Conservation (phyloP, 805 yeast genomes). For the Candida coquimbonensis region DNA sequence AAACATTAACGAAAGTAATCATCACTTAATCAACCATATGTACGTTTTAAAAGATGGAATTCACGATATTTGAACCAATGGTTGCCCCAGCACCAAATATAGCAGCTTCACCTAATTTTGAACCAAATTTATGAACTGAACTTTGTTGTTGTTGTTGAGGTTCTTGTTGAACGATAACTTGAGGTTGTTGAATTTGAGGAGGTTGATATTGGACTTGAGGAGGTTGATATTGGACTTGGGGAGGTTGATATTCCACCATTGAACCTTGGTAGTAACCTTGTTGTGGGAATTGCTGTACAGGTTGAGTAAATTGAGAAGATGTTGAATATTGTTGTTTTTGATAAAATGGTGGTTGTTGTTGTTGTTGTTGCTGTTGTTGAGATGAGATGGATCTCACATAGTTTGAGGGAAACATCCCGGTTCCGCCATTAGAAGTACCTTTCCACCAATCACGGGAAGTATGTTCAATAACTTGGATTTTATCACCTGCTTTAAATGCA, state of each 20-base stretch:
- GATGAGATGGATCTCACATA: constrained; percentile 45
- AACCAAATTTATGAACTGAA: constrained; percentile 45
- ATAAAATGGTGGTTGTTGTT: background rate
- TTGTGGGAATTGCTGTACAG: constrained; percentile 1
- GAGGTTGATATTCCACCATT: constrained; percentile 21
- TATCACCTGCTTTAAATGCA: constrained; percentile 56
- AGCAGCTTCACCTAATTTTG: constrained; percentile 86
- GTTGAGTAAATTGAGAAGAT: constrained; percentile 15
- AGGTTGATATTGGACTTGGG: constrained; percentile 25
- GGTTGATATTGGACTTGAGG: constrained; percentile 26
- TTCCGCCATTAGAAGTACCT: constrained; percentile 52
- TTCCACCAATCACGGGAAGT: constrained; percentile 88
- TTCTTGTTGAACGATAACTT: background rate
- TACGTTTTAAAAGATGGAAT: constrained; percentile 50
- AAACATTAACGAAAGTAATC: background rate
- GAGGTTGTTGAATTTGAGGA: constrained; percentile 21
- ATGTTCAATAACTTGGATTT: constrained; percentile 61
- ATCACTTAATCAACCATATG: no score
- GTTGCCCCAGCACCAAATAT: constrained; percentile 97
- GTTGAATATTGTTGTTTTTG: constrained; percentile 25
- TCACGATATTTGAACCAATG: constrained; percentile 75
- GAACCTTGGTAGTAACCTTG: constrained; percentile 29
- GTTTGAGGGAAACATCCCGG: constrained; percentile 87
- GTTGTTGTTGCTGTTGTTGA: constrained; percentile 1
- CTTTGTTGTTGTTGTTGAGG: constrained; percentile 22